Conservation (phyloP, 1,284 basidiomycete species). For the Vanrija pseudolonga region DNA sequence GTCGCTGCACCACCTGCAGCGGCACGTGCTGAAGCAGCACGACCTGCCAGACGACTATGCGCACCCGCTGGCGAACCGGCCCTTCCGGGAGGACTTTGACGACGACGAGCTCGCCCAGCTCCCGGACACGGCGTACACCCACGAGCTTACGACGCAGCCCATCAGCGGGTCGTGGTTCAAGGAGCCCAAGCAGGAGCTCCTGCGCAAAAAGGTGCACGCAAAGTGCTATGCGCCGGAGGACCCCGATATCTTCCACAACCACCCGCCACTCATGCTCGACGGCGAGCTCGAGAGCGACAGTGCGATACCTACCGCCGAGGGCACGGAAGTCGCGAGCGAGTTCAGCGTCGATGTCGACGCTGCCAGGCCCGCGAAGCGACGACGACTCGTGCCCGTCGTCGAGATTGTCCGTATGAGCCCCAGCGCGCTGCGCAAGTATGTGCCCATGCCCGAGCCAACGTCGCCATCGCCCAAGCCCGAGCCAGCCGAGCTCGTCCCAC, state of each 20-base stretch:
- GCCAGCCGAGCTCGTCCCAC: too few species aligned
- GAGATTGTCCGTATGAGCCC: too few species aligned
- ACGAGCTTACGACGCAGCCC: slow-evolving; percentile 26
- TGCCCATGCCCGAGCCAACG: too few species aligned
- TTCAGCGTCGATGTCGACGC: too few species aligned
- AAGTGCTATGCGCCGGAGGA: slow-evolving; percentile 24
- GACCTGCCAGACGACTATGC: slow-evolving; percentile 4
- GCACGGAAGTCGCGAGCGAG: too few species aligned
- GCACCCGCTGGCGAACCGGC: not conserved
- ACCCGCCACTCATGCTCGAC: slow-evolving; percentile 31
- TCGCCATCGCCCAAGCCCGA: too few species aligned
- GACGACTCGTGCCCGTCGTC: too few species aligned
- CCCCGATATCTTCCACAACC: slow-evolving; percentile 27
- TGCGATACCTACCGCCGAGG: too few species aligned
- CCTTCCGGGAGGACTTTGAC: too few species aligned
- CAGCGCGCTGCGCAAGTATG: too few species aligned
- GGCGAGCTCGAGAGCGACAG: not conserved
- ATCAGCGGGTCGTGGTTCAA: slow-evolving; percentile 15
- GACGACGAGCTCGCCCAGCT: not conserved
- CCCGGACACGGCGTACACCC: slow-evolving; percentile 2
- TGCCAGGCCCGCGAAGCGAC: too few species aligned
- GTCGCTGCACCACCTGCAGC: slow-evolving; percentile 27
- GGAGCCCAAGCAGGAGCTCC: slow-evolving; percentile 10
- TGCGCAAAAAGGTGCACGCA: slow-evolving; percentile 18
- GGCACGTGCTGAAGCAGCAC: slow-evolving; percentile 12